phyloP scores from a whole-genome alignment of 2,329 filamentous ascomycete genomes.

The Fragosphaeria purpurea region DNA sequence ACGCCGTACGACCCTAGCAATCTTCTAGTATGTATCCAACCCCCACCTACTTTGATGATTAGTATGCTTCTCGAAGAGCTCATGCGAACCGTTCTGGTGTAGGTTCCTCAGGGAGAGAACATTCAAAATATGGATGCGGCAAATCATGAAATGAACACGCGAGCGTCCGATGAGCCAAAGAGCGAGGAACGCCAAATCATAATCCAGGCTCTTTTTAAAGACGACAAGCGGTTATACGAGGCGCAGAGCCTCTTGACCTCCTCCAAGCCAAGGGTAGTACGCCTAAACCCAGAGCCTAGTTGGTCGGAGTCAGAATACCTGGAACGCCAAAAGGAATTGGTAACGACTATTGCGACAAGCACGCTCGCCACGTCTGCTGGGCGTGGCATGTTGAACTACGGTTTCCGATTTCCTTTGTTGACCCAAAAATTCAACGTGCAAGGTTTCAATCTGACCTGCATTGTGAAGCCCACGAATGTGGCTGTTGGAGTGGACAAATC shows the following conservation, averaged over 20 bases:
- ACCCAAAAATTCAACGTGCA: constrained; percentile 86
- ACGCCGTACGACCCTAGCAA: constrained; percentile 14
- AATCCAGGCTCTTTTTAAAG: constrained; percentile 78
- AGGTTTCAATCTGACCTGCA: constrained; percentile 83
- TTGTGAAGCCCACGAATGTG: constrained; percentile 85
- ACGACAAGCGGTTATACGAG: constrained; percentile 83
- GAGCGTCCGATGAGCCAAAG: constrained; percentile 65
- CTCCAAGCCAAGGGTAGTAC: constrained; percentile 66
- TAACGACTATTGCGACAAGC: constrained; percentile 74
- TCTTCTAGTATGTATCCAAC: background rate
- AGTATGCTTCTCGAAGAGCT: no score
- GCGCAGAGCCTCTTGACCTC: constrained; percentile 80
- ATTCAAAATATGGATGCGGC: no score
- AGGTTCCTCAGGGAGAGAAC: no score
- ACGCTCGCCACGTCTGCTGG: constrained; percentile 85
- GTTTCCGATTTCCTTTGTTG: constrained; percentile 74
- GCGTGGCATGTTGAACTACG: constrained; percentile 78
- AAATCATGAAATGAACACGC: constrained; percentile 19
- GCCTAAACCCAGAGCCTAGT: constrained; percentile 60
- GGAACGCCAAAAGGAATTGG: constrained; percentile 85
- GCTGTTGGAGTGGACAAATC: constrained; percentile 87
- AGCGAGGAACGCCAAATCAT: constrained; percentile 77
- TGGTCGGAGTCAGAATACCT: constrained; percentile 82
- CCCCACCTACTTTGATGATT: no score
- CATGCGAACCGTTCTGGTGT: no score